Evolutionary conservation across 352 stramenopile species (phyloP), one percentile per base, ranked within the genome.

Genomic region (Pythium dissotocum): DNA sequence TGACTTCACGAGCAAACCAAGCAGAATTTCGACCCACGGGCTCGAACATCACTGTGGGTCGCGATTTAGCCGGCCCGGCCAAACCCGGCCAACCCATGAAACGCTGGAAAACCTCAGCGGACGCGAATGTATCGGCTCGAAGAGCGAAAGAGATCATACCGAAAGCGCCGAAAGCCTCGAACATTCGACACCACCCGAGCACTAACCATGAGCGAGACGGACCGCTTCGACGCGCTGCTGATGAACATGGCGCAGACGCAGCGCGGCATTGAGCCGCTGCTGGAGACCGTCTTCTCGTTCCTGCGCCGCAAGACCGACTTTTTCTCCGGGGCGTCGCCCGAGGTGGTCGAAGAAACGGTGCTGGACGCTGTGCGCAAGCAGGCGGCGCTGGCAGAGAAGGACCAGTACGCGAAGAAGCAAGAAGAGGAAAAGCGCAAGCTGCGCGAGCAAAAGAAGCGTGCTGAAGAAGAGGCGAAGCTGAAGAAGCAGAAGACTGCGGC

Each of bases 281-380:
- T 99, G 72, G 94, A 99, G 68, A 98, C 94, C 1, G 89, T 99
- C 26, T 99, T 99, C 77, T 98, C 95, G 1, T 99, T 99, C 75
- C 77, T 99, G 65, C 88, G 97, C 26, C 95, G 97, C 59, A 99
- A 99, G 81, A 99, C 97, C 18, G 98, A 99, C 83, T 99, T 99
- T 72, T 99, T 99, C 77, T 83, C 94, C 8, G 97, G 97, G 10
- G 95, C 94, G 53, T 67, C 74, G n/a, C 67, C 85, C 21, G 72
- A 87, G 42, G 63, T 89, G 61, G 74, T 96, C 46, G 89, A 97
- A 70, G 72, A 88, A 40, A 95, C 79, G 44, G 88, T 98, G 14
- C 81, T 98, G 59, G 79, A 93, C 56, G 88, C 97, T 9, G 76
- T 98, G 33, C 77, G 93, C 64, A 98, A 98, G 78, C 96, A 99